Evolutionary conservation across 176 grass and related monocot species (phyloP).

Genomic region (Microstegium vimineum): DNA sequence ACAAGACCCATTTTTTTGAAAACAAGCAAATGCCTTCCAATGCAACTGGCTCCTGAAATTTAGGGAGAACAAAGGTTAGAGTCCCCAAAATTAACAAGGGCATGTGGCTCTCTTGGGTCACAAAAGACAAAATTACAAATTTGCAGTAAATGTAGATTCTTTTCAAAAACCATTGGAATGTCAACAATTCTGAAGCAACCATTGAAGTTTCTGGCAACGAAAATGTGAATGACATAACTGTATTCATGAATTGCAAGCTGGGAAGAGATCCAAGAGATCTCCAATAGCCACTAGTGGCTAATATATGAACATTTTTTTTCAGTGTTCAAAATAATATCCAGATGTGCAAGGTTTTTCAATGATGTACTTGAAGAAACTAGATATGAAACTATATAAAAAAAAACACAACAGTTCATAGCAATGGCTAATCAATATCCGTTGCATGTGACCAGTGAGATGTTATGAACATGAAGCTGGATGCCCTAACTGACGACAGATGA

Average conservation of each 20-base stretch:
- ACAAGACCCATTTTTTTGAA: slow-evolving; percentile 11
- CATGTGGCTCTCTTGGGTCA: neutral
- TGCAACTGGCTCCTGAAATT: slow-evolving; percentile 23
- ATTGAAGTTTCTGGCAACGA: neutral
- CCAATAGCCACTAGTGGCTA: neutral
- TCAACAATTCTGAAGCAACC: neutral
- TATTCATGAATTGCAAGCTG: neutral
- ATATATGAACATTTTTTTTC: neutral
- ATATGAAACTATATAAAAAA: neutral
- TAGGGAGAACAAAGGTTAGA: neutral
- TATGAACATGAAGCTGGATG: no score
- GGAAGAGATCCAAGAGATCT: neutral
- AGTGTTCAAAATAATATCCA: neutral
- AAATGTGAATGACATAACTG: neutral
- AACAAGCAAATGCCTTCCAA: slow-evolving; percentile 11
- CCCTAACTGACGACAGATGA: neutral
- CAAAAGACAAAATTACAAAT: neutral
- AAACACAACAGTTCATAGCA: neutral
- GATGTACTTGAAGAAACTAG: slow-evolving; percentile 6
- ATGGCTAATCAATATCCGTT: neutral
- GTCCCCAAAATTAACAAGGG: neutral
- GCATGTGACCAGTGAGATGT: neutral
- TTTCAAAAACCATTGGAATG: neutral
- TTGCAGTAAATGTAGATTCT: neutral
- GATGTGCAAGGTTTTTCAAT: neutral